Evolutionary conservation across 371 early-diverging fungal genomes (phyloP).

Genomic region (Mortierella sp.): DNA sequence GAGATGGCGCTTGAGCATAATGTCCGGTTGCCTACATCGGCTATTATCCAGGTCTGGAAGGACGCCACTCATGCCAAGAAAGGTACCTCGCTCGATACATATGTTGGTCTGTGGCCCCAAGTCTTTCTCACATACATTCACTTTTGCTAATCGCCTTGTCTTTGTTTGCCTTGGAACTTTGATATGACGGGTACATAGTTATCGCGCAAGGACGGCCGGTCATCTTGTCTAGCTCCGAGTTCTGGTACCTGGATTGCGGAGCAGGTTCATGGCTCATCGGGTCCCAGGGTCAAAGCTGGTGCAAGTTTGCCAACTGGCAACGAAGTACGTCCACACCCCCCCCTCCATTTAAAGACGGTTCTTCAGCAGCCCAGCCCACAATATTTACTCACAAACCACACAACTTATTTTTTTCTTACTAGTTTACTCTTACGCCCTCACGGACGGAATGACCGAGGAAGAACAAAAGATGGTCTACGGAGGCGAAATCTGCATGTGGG

Average conservation of each 20-base stretch:
- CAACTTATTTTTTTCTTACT: constrained; percentile 68
- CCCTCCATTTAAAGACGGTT: neutral
- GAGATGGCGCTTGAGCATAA: constrained; percentile 53
- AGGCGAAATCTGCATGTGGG: constrained; percentile 80
- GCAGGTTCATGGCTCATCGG: constrained; percentile 63
- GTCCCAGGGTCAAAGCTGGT: constrained; percentile 33
- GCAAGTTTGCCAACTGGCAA: constrained; percentile 41
- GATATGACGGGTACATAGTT: constrained; percentile 27
- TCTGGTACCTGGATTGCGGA: constrained; percentile 81
- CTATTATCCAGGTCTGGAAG: constrained; percentile 74
- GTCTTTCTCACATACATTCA: neutral
- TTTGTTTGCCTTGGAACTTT: neutral
- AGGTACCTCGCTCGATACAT: constrained; percentile 13
- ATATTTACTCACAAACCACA: neutral
- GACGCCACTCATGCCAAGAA: constrained; percentile 64
- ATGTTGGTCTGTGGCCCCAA: neutral
- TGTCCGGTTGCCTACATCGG: constrained; percentile 52
- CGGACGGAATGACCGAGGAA: constrained; percentile 30
- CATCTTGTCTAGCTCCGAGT: constrained; percentile 67
- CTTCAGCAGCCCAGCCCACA: neutral
- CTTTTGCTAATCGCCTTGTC: neutral
- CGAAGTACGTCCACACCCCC: constrained; percentile 19
- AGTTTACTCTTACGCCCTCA: constrained; percentile 52
- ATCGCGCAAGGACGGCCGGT: constrained; percentile 69
- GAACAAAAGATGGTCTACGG: constrained; percentile 63